These are phyloP conservation scores for Claviceps lovelessii DNA, from an alignment of 2,329 filamentous ascomycete genomes.

Conservation along the genomic window DNA sequence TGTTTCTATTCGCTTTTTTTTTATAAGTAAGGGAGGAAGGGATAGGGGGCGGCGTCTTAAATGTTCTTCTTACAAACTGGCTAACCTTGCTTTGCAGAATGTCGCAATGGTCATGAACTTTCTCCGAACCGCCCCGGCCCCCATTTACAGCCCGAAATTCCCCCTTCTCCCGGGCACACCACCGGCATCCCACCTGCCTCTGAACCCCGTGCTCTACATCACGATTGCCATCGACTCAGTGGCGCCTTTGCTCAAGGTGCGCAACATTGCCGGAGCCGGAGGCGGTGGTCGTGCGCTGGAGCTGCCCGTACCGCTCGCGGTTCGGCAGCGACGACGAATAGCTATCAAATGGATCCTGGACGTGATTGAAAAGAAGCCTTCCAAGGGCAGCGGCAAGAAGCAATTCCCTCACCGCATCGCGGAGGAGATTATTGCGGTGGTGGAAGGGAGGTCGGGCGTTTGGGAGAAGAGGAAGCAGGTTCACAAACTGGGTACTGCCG, in stretches of 20 bases:
- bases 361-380: slow-evolving; percentile 63
- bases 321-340: slow-evolving; percentile 60
- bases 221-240: slow-evolving; percentile 85
- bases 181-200: slow-evolving; percentile 63
- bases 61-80: background rate
- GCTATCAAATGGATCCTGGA: slow-evolving; percentile 86
- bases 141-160: slow-evolving; percentile 54
- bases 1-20: background rate
- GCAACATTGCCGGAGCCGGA: slow-evolving; percentile 58
- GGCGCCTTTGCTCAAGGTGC: slow-evolving; percentile 72
- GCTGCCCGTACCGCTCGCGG: slow-evolving; percentile 61
- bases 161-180: slow-evolving; percentile 65
- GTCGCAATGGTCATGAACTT: slow-evolving; percentile 71
- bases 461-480: slow-evolving; percentile 71
- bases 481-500: slow-evolving; percentile 68
- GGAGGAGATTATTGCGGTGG: slow-evolving; percentile 72
- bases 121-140: slow-evolving; percentile 72
- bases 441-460: slow-evolving; percentile 68
- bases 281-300: slow-evolving; percentile 79
- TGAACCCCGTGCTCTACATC: slow-evolving; percentile 82
- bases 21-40: background rate
- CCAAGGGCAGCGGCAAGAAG: slow-evolving; percentile 53
- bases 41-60: no score
- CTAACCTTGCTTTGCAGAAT: slow-evolving; percentile 38
- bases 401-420: slow-evolving; percentile 67